Percentiles rank a stretch among this genome's conserved stretches.
Conservation (phyloP, 192 early-diverging fungal genomes). For the Coemansia sp. region DNA sequence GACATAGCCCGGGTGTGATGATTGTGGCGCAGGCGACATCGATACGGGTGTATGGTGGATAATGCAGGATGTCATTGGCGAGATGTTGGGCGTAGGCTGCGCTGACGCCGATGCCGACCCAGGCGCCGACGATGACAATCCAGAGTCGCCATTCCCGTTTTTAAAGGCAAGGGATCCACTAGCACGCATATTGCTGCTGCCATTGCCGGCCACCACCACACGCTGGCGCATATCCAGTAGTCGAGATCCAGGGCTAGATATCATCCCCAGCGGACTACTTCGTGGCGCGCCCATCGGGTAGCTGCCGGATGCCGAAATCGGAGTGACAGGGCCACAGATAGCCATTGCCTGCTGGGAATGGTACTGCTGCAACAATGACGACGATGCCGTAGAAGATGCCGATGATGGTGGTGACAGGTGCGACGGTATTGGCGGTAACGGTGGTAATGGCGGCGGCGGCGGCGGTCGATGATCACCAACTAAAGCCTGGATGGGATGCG, state of each 20-base stretch:
- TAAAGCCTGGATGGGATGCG: slow-evolving; percentile 45
- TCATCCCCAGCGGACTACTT: slow-evolving; percentile 4
- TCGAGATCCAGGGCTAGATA: slow-evolving; percentile 33
- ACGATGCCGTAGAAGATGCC: background rate
- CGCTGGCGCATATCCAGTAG: slow-evolving; percentile 47
- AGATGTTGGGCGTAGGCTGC: slow-evolving; percentile 51
- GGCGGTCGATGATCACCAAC: slow-evolving; percentile 37
- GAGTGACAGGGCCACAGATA: background rate
- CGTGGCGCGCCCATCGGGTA: slow-evolving; percentile 3
- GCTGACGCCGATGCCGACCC: slow-evolving; percentile 10
- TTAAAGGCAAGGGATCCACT: slow-evolving; percentile 28
- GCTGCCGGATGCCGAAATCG: slow-evolving; percentile 4
- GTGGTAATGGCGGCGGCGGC: background rate
- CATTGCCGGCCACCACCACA: slow-evolving; percentile 1
- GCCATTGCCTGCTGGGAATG: slow-evolving; percentile 9
- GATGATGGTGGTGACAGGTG: background rate
- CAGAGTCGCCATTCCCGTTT: slow-evolving; percentile 21
- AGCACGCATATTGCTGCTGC: slow-evolving; percentile 11
- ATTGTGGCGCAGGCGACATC: slow-evolving; percentile 41
- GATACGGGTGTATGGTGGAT: slow-evolving; percentile 50
- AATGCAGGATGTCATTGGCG: slow-evolving; percentile 41
- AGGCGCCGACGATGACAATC: background rate
- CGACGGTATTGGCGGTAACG: background rate
- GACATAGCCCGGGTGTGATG: slow-evolving; percentile 28
- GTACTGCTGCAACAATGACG: slow-evolving; percentile 10